Evolutionary conservation across 75 land plant genomes (phyloP).

Genomic region (Selaginella tamariscina): DNA sequence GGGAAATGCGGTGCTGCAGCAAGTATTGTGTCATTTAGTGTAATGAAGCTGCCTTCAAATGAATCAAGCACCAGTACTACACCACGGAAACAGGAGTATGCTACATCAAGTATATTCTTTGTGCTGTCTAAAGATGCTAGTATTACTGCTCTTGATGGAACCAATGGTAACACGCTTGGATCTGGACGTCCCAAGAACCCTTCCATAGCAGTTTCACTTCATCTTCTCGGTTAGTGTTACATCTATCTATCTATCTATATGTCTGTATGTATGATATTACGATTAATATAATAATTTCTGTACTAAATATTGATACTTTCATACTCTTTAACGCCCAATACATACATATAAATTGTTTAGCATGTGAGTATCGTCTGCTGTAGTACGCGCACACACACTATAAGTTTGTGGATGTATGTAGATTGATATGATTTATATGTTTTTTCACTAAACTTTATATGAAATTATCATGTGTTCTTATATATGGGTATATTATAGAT

Average conservation of each 20-base stretch:
- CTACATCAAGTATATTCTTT: neutral
- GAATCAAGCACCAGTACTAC: neutral
- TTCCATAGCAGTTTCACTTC: neutral
- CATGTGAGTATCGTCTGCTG: too few relatives aligned
- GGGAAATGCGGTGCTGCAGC: neutral
- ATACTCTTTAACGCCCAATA: too few relatives aligned
- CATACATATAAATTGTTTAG: too few relatives aligned
- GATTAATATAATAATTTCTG: too few relatives aligned
- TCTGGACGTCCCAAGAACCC: constrained; percentile 8
- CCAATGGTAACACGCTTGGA: neutral
- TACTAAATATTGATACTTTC: too few relatives aligned
- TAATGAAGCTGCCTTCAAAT: neutral
- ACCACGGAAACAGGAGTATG: neutral
- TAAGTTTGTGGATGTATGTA: too few relatives aligned
- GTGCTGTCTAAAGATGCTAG: neutral
- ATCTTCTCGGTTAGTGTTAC: constrained; percentile 7
- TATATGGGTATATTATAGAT: too few relatives aligned
- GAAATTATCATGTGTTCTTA: too few relatives aligned
- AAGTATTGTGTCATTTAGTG: neutral
- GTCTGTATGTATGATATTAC: neutral
- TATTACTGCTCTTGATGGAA: constrained; percentile 8
- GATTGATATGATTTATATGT: neutral
- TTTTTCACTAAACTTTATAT: too few relatives aligned
- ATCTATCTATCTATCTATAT: neutral
- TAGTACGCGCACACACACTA: too few relatives aligned